Evolutionary conservation across 78 protist genomes (phyloP).

Genomic region (Emiliania huxleyi): DNA sequence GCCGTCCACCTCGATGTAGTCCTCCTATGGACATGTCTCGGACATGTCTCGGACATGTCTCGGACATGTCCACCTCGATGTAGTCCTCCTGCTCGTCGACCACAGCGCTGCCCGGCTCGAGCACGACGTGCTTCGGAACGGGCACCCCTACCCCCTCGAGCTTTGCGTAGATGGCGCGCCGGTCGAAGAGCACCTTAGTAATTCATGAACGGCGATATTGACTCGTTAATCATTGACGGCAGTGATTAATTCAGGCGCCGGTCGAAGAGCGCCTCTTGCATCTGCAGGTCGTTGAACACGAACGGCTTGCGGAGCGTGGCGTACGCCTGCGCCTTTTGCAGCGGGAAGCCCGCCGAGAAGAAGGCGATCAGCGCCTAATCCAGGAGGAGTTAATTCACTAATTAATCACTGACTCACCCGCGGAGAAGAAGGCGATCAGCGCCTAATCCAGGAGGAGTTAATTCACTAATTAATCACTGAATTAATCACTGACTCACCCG

Average conservation of each 20-base stretch:
- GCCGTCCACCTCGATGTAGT: slow-evolving; percentile 49
- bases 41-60: too few relatives aligned
- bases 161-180: slow-evolving; percentile 28
- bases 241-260: too few relatives aligned
- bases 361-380: slow-evolving; percentile 65
- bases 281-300: slow-evolving; percentile 69
- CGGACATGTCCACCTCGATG: background rate
- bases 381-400: too few relatives aligned
- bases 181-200: slow-evolving; percentile 42
- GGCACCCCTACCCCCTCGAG: slow-evolving; percentile 57
- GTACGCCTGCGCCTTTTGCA: slow-evolving; percentile 66
- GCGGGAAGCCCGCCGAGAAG: slow-evolving; percentile 82
- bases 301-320: slow-evolving; percentile 52
- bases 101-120: background rate
- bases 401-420: too few relatives aligned
- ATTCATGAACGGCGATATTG: too few relatives aligned
- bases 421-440: too few relatives aligned
- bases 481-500: too few relatives aligned
- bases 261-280: slow-evolving; percentile 60
- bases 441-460: too few relatives aligned
- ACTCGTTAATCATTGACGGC: too few relatives aligned
- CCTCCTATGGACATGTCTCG: too few relatives aligned
- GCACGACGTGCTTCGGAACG: slow-evolving; percentile 44
- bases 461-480: too few relatives aligned
- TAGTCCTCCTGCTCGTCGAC: slow-evolving; percentile 43